Percentiles rank a stretch among this genome's conserved stretches.
These are phyloP conservation scores for Rhizophagus prolifer DNA, from an alignment of 192 early-diverging fungal species.

Conservation along the genomic window DNA sequence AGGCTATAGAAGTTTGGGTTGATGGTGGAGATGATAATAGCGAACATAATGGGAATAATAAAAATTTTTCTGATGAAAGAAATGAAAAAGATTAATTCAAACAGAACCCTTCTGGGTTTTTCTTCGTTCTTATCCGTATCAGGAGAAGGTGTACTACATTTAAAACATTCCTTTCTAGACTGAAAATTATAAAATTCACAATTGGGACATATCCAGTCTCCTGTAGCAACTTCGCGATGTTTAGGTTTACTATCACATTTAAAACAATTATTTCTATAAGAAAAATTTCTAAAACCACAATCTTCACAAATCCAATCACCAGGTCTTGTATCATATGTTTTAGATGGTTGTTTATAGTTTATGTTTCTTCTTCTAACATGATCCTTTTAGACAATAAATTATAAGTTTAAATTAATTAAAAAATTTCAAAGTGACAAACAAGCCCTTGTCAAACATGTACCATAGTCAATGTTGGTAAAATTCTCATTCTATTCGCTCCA, in stretches of 20 bases:
- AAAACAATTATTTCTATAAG: conserved; percentile 8
- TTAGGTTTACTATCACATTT: background rate
- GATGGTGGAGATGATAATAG: background rate
- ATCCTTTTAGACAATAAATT: background rate
- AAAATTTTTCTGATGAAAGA: background rate
- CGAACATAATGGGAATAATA: background rate
- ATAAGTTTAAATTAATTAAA: too few species aligned
- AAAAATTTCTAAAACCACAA: conserved; percentile 7
- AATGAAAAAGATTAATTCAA: background rate
- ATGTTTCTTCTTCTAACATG: background rate
- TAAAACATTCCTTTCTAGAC: conserved; percentile 5
- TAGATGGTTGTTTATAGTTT: background rate
- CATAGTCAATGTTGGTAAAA: background rate
- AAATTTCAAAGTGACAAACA: background rate
- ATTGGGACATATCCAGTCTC: conserved; percentile 19
- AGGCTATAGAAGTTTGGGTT: conserved; percentile 24
- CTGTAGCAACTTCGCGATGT: background rate
- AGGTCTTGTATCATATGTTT: background rate
- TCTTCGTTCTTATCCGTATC: background rate
- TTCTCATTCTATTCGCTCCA: background rate
- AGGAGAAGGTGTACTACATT: conserved; percentile 2
- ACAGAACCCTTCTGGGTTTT: background rate
- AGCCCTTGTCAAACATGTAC: background rate
- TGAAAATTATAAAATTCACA: conserved; percentile 28
- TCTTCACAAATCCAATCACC: conserved; percentile 18